A percentile compares a stretch with the other conserved stretches of the same genome.
phyloP scores from a whole-genome alignment of 495 filamentous ascomycete species.

The Neurospora tetraspora region DNA sequence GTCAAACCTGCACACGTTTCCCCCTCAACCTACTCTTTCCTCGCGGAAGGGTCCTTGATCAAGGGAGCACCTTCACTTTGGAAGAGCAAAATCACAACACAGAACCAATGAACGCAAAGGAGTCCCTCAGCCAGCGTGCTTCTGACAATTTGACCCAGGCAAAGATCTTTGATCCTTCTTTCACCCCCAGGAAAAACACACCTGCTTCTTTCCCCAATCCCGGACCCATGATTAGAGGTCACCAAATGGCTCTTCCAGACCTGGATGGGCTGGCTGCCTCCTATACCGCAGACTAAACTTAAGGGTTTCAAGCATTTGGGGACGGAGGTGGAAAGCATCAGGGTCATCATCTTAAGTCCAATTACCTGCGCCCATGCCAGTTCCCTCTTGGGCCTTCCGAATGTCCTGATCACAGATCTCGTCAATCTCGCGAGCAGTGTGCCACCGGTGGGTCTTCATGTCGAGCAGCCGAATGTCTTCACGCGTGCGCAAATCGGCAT shows the following conservation, averaged over 20 bases:
- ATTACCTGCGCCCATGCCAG: neutral
- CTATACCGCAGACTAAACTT: neutral
- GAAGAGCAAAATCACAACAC: neutral
- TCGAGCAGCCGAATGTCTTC: neutral
- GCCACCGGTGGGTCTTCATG: neutral
- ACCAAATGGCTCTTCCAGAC: neutral
- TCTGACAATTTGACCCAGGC: neutral
- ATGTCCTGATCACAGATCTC: neutral
- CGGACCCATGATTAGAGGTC: neutral
- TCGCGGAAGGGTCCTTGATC: neutral
- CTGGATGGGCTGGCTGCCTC: neutral
- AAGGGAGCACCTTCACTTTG: neutral
- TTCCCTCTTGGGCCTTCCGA: no score
- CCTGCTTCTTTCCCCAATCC: neutral
- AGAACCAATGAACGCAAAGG: neutral
- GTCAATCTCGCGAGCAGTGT: neutral
- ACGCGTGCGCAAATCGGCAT: neutral
- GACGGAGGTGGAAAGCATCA: neutral
- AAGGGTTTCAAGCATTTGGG: neutral
- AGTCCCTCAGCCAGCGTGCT: neutral
- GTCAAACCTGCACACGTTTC: neutral
- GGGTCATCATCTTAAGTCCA: neutral
- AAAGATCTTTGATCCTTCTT: neutral
- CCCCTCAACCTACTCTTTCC: neutral
- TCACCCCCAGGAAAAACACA: neutral